Evolutionary conservation across 345 rosid genomes (phyloP), one percentile per base, ranked within the genome.

Genomic region (Aquilaria malaccensis): DNA sequence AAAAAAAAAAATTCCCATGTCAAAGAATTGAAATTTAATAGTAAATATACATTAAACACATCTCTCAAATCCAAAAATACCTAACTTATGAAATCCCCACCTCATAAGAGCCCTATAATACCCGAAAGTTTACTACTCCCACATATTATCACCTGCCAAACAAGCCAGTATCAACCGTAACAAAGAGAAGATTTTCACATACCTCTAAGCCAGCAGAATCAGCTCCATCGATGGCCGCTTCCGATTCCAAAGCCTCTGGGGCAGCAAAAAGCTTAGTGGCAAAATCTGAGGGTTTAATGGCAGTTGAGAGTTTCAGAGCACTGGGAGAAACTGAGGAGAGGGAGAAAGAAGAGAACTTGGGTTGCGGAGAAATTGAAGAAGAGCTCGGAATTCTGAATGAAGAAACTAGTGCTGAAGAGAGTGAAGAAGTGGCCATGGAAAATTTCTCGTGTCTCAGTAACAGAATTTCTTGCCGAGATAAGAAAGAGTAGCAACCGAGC

Each of bases 391-490:
- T 61, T 14, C 71, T 55, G 46, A 80, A 71, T 15, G 90, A 83
- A 63, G 87, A 81, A 2, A 80, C 51, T 4, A 87, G 52, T 30
- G 81, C 55, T 9, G 90, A 71, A 31, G 89, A 69, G 47, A 86
- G 53, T 50, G 86, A 83, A 62, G 87, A 75, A 11, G 79, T 56
- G 29, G 85, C 94, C 97, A 93, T 84, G 54, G 73, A 65, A 53
- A 58, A 2, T 32, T 37, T 37, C 4, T 37, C 1, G 43, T 37
- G 43, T 37, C 43, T 37, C 13, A 1, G 10, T 15, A 2, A 4
- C 45, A 30, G 30, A 59, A 55, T 37, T 37, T 37, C 43, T 37
- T 22, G 22, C 22, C 22, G 55, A 58, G 50, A 45, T 33, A 49
- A 30, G 37, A 65, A 61, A 58, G 6, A 33, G 22, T 33, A 66